These are phyloP conservation scores for Ziziphus jujuba DNA, from an alignment of 306 rosid genomes.

Conservation along the genomic window DNA sequence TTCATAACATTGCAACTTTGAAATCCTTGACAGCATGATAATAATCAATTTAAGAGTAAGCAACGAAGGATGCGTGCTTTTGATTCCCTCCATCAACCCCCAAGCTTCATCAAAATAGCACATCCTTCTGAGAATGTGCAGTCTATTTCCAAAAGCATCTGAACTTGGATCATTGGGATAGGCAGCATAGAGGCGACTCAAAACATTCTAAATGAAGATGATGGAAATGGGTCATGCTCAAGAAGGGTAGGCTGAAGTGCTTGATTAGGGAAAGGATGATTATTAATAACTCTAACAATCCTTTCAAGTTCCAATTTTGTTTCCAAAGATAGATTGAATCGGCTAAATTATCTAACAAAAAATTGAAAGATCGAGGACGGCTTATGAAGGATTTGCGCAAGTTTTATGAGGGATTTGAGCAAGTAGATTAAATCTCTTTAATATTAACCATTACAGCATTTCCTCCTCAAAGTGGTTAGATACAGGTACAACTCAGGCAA, in stretches of 20 bases:
- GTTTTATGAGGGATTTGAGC: conserved; percentile 21
- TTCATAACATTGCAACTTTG: conserved; percentile 65
- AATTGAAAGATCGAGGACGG: conserved; percentile 21
- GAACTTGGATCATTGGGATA: conserved; percentile 72
- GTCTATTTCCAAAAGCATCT: conserved; percentile 64
- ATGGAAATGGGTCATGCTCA: conserved; percentile 47
- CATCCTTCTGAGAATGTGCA: conserved; percentile 79
- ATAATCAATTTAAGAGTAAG: conserved; percentile 82
- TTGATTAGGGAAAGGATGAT: conserved; percentile 68
- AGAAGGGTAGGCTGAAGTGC: conserved; percentile 68
- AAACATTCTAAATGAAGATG: conserved; percentile 49
- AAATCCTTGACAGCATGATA: conserved; percentile 70
- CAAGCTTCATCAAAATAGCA: conserved; percentile 78
- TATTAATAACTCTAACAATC: conserved; percentile 60
- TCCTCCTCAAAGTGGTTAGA: conserved; percentile 5
- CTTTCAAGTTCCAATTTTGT: conserved; percentile 34
- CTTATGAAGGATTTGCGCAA: too few species aligned
- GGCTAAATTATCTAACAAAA: conserved; percentile 21
- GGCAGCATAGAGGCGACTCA: conserved; percentile 67
- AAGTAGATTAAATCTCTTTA: conserved; percentile 16
- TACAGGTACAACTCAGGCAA: background rate
- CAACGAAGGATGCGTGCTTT: conserved; percentile 42
- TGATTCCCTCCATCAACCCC: conserved; percentile 47
- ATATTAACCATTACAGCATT: conserved; percentile 32
- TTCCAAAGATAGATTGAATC: conserved; percentile 4